Base-by-base conservation (phyloP, 495 filamentous ascomycete genomes). In the Lasiosphaeris hirsuta region DNA sequence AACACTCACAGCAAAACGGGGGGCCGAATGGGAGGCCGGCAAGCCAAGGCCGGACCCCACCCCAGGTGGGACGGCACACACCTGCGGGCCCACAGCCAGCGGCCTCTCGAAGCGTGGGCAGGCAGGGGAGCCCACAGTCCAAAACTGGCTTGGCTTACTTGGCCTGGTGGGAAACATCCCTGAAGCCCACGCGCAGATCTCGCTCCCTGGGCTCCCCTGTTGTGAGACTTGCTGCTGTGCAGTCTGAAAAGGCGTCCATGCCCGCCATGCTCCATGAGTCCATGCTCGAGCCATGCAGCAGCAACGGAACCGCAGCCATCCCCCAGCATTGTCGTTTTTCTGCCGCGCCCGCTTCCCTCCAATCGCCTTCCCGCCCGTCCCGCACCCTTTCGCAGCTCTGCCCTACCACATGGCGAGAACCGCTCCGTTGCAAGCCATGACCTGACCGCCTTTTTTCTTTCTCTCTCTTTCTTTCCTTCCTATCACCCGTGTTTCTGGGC, bases 161-260 rank as follows among this genome's bases (percentile, higher is more conserved):
- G 55, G 59, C 39, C 52, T 61, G 63, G 61, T 63, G 63, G 58
- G 58, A 51, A 54, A 61, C 52, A 70, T 70, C 68, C 68, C 68
- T 70, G 68, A 55, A 66, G 68, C 65, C 53, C 68, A 70, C 65
- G 68, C 68, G 68, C 65, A 60, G 68, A 70, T 70, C 68, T 55
- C 49, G 59, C 54, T 54, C 57, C 52, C 47, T 44, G 23, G 23
- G 42, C 18, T 45, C 43, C 17, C 48, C 48, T 44, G 61, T 50
- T 60, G 56, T 57, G 35, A 55, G 58, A 52, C 57, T 58, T 47
- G 18, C 19, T 14, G 7, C 15, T 50, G 40, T 45, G 47, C 39
- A 19, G 14, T 30, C 23, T 54, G 50, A 40, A n/a, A 43, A 36
- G 49, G 43, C 43, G 33, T 48, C 36, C 50, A 59, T 60, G 51